Evolutionary conservation across 768 basidiomycete genomes (phyloP).

Genomic region (Lentinula guzmanii): DNA sequence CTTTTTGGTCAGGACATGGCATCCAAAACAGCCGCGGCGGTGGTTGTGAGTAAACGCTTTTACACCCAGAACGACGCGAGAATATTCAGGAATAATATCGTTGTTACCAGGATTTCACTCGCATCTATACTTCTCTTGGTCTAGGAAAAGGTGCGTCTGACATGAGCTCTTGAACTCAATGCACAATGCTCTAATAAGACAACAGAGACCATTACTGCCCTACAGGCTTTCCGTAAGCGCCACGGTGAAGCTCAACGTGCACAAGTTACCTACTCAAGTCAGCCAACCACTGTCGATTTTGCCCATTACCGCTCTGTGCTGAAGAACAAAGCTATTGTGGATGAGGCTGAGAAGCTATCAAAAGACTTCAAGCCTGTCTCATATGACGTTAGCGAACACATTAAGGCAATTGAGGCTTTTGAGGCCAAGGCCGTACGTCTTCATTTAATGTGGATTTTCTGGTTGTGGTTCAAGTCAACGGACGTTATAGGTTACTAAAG

Average conservation of each 20-base stretch:
- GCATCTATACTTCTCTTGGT: constrained; percentile 75
- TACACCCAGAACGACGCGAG: not conserved
- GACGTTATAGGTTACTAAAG: constrained; percentile 68
- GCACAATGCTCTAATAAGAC: not conserved
- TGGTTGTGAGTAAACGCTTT: constrained; percentile 28
- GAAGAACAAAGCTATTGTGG: constrained; percentile 89
- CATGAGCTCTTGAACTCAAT: not conserved
- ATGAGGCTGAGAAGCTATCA: constrained; percentile 87
- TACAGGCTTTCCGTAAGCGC: constrained; percentile 96
- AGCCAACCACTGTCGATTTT: constrained; percentile 84
- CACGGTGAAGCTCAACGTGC: constrained; percentile 83
- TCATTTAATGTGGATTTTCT: constrained; percentile 7
- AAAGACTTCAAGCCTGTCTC: constrained; percentile 90
- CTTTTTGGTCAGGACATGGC: constrained; percentile 28
- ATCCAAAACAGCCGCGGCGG: constrained; percentile 45
- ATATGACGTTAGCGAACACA: constrained; percentile 83
- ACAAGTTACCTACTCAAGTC: constrained; percentile 51
- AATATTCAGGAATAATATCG: constrained; percentile 4
- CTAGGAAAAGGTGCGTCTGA: constrained; percentile 73
- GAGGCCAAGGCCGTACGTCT: constrained; percentile 87
- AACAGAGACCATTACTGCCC: constrained; percentile 81
- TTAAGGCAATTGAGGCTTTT: constrained; percentile 96
- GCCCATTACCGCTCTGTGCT: constrained; percentile 86
- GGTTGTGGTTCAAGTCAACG: constrained; percentile 2
- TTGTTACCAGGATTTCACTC: constrained; percentile 65